Evolutionary conservation across 192 early-diverging fungal species (phyloP).

Genomic region (Entomortierella lignicola): DNA sequence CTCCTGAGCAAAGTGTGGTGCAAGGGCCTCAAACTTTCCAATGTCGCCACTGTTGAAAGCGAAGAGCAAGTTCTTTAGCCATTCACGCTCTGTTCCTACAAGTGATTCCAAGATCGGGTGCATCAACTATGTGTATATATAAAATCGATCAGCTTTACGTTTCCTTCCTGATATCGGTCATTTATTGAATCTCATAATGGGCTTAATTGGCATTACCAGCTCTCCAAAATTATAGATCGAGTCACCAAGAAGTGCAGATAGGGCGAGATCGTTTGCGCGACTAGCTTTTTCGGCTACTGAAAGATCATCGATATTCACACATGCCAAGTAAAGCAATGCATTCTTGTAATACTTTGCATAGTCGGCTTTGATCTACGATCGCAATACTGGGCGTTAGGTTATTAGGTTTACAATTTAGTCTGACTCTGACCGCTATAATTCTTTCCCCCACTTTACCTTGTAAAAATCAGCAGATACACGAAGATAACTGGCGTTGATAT

Average conservation of each 20-base stretch:
- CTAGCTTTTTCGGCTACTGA: conserved; percentile 80
- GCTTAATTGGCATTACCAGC: conserved; percentile 74
- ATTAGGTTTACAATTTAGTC: background rate
- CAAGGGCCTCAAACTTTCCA: conserved; percentile 89
- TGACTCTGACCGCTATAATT: background rate
- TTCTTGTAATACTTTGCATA: conserved; percentile 97
- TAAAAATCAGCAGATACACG: conserved; percentile 96
- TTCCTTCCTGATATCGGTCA: too few relatives aligned
- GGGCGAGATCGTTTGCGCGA: conserved; percentile 90
- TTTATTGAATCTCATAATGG: too few relatives aligned
- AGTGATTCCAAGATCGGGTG: conserved; percentile 87
- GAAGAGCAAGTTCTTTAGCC: conserved; percentile 88
- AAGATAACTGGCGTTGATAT: conserved; percentile 95
- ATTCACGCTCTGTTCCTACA: conserved; percentile 81
- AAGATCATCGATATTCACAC: conserved; percentile 87
- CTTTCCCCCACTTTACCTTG: conserved; percentile 70
- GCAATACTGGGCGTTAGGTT: background rate
- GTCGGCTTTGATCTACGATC: conserved; percentile 80
- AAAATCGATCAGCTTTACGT: background rate
- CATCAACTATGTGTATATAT: conserved; percentile 70
- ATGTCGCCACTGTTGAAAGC: conserved; percentile 95
- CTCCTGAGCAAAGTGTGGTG: conserved; percentile 52
- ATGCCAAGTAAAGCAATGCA: conserved; percentile 93
- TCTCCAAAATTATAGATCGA: conserved; percentile 99
- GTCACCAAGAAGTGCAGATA: conserved; percentile 93